These are phyloP conservation scores for Chenopodium suecicum DNA, from an alignment of 148 eudicot genomes.

Conservation along the genomic window DNA sequence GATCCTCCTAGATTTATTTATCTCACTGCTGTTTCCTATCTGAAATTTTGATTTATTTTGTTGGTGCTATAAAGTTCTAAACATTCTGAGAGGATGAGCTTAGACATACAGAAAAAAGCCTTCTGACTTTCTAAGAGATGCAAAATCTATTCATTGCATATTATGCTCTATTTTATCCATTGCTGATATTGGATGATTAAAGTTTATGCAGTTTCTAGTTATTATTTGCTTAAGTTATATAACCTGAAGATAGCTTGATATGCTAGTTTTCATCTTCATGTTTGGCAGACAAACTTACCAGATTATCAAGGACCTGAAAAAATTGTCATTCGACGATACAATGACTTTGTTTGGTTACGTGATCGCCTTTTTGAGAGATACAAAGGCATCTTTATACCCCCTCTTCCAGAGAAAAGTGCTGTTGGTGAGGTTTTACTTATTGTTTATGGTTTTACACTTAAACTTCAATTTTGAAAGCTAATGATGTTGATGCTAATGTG, in stretches of 20 bases:
- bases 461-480: neutral
- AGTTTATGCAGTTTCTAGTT: neutral
- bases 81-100: neutral
- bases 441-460: neutral
- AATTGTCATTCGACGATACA: slow-evolving; percentile 91
- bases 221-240: neutral
- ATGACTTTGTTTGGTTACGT: slow-evolving; percentile 90
- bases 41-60: neutral
- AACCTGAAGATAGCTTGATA: slow-evolving; percentile 1
- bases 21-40: neutral
- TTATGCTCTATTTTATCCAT: neutral
- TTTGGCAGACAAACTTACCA: slow-evolving; percentile 85
- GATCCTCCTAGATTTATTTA: neutral
- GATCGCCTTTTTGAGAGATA: slow-evolving; percentile 95
- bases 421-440: slow-evolving; percentile 55
- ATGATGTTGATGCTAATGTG: neutral
- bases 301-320: slow-evolving; percentile 92
- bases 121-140: too few species aligned
- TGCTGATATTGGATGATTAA: neutral
- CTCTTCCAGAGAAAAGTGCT: slow-evolving; percentile 98
- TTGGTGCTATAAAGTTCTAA: neutral
- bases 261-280: slow-evolving; percentile 3
- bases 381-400: slow-evolving; percentile 95
- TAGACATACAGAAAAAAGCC: too few species aligned
- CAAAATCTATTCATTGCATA: neutral